A percentile compares a stretch with the other conserved stretches of the same genome.
Evolutionary conservation across 176 grass and related monocot genomes (phyloP).

Genomic region (Cenchrus fungigraminus): DNA sequence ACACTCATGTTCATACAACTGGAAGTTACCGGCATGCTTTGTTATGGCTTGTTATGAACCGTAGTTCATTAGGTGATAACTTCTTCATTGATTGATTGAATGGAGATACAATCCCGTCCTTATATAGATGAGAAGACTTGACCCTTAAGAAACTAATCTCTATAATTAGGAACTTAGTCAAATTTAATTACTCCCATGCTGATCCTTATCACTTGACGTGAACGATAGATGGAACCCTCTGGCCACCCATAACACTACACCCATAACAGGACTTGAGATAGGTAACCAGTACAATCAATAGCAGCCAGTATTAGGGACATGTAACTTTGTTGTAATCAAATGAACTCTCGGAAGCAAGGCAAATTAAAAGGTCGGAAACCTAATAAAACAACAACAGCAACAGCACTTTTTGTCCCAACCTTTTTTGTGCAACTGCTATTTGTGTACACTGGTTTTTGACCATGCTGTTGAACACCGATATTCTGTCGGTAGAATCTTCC

Average conservation of each 20-base stretch:
- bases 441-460: not conserved
- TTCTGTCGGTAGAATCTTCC: not conserved
- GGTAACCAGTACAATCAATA: not conserved
- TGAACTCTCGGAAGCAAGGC: not conserved
- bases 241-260: no score
- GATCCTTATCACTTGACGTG: no score
- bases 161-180: no score
- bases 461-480: conserved; percentile 11
- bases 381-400: not conserved
- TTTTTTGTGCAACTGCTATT: not conserved
- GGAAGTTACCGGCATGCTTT: not conserved
- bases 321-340: not conserved
- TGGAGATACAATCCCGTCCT: no score
- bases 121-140: no score
- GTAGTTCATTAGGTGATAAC: no score
- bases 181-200: no score
- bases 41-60: not conserved
- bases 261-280: not conserved
- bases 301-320: not conserved
- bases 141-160: no score
- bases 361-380: not conserved
- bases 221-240: no score
- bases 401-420: no score
- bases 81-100: no score
- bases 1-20: not conserved